These are phyloP conservation scores for Fagus crenata DNA, from an alignment of 306 rosid species.

Conservation along the genomic window DNA sequence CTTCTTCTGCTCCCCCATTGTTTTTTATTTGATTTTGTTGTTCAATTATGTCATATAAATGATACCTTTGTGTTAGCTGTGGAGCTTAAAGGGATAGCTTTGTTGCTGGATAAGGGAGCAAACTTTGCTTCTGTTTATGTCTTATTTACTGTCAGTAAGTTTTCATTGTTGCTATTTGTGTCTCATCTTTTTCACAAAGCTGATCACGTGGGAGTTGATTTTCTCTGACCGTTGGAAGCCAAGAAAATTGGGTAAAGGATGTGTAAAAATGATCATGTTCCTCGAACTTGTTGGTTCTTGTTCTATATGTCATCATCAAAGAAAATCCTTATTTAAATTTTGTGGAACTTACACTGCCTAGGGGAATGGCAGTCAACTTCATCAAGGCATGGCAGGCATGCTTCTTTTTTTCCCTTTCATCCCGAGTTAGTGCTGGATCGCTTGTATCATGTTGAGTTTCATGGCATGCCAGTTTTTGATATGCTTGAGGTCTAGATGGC, in stretches of 20 bases:
- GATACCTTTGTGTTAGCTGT: background rate
- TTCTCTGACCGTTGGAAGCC: background rate
- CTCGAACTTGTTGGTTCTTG: slow-evolving; percentile 1
- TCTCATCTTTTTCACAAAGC: slow-evolving; percentile 2
- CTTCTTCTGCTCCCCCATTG: background rate
- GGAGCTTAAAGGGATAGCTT: background rate
- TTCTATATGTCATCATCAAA: background rate
- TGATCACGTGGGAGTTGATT: background rate
- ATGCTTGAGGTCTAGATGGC: background rate
- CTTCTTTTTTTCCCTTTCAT: background rate
- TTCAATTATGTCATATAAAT: background rate
- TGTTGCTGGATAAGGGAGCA: background rate
- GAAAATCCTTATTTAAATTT: background rate
- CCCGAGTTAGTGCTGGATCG: background rate
- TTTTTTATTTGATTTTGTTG: too few species aligned
- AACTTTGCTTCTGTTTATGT: background rate
- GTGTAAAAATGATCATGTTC: background rate
- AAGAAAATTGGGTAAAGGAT: background rate
- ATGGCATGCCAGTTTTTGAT: background rate
- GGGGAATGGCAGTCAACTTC: background rate
- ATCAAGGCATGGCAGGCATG: background rate
- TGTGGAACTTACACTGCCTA: background rate
- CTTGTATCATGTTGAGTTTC: background rate
- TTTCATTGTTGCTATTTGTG: background rate
- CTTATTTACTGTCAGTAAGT: background rate